Evolutionary conservation across 495 filamentous ascomycete species (phyloP), one percentile per base, ranked within the genome.

Genomic region (Echria macrotheca): DNA sequence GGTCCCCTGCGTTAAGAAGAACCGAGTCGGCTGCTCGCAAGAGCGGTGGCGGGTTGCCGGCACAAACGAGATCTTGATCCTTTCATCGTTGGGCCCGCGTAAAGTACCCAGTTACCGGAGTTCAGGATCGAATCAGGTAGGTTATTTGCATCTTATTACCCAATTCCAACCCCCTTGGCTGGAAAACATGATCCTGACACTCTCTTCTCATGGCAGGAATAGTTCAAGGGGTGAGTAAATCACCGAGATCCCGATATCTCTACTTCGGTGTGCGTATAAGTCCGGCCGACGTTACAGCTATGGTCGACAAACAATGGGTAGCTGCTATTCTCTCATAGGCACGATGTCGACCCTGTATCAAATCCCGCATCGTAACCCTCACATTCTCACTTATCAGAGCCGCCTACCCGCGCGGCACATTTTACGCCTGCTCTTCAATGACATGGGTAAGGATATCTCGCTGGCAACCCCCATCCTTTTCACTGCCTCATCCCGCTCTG

Each of bases 101-200:
- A 31, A 44, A 14, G 15, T 44, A 44, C 42, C 41, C 42, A 44
- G 42, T 44, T 28, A 22, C 5, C 33, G 25, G 33, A 31, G 25
- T 28, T 21, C 19, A 14, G 18, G 25, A 19, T 29, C 46, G 28
- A 48, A 48, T 48, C 46, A 48, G 28, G 33, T 8, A 15, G 22
- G 25, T 48, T 48, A 14, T 26, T n/a, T n/a, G n/a, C n/a, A n/a
- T n/a, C n/a, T n/a, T 26, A 25, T 48, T 48, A 48, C 46, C 29
- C 21, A 48, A 48, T 48, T 11, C 33, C 33, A 40, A 48, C 46
- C 32, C 33, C 29, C 35, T 29, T 25, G 26, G 8, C 43, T 8
- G 12, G 18, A 9, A n/a, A 44, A 44, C n/a, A n/a, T n/a, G n/a
- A n/a, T n/a, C n/a, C n/a, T n/a, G 12, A 12, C 28, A 31, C 28